phyloP scores from a whole-genome alignment of 2,329 filamentous ascomycete genomes.

The Aulographum hederae region DNA sequence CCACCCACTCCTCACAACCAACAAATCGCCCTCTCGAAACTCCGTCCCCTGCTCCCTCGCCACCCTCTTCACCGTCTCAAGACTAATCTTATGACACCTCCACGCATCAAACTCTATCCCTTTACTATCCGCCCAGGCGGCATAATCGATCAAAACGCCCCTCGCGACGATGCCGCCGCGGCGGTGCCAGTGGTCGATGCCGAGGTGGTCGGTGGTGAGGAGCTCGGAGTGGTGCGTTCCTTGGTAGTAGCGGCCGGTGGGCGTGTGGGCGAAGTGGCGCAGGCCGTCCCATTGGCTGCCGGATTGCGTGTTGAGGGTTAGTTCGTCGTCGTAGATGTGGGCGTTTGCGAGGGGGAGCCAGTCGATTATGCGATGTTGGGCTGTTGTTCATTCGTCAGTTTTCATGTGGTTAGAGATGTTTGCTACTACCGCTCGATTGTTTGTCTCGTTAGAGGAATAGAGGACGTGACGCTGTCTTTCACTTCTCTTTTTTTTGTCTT shows the following conservation, averaged over 20 bases:
- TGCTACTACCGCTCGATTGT: too few species aligned
- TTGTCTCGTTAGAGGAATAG: too few species aligned
- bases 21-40: constrained; percentile 33
- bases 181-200: constrained; percentile 14
- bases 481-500: too few species aligned
- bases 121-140: constrained; percentile 36
- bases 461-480: too few species aligned
- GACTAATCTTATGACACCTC: constrained; percentile 25
- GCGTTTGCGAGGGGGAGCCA: constrained; percentile 1
- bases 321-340: constrained; percentile 23
- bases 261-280: constrained; percentile 1
- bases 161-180: constrained; percentile 30
- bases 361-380: constrained; percentile 4
- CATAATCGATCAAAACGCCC: constrained; percentile 35
- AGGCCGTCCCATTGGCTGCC: constrained; percentile 26
- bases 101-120: constrained; percentile 37
- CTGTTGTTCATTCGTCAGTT: background rate
- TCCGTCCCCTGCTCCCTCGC: constrained; percentile 24
- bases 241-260: constrained; percentile 4
- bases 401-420: too few species aligned
- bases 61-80: constrained; percentile 24
- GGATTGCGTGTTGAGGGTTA: constrained; percentile 28
- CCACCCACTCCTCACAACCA: constrained; percentile 23
- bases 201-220: constrained; percentile 1
- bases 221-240: constrained; percentile 3